Evolutionary conservation across 306 rosid species (phyloP).

Genomic region (Cicer pinnatifidum): DNA sequence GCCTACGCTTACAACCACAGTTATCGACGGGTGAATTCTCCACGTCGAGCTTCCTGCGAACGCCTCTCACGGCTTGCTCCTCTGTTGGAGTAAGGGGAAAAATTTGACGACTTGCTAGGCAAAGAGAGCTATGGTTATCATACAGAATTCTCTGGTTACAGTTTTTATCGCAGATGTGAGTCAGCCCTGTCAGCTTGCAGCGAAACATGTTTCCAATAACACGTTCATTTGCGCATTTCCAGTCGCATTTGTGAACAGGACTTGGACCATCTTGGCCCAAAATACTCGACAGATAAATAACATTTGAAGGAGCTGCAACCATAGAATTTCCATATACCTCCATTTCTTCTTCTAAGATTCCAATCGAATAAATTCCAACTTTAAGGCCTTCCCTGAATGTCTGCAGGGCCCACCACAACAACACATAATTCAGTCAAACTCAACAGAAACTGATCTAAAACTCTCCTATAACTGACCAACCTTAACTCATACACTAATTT

Average conservation of each 20-base stretch:
- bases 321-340: conserved; percentile 83
- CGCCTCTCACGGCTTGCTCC: conserved; percentile 92
- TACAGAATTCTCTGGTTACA: conserved; percentile 96
- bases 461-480: conserved; percentile 9
- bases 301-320: conserved; percentile 84
- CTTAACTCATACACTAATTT: conserved; percentile 31
- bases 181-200: conserved; percentile 92
- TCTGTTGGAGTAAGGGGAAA: conserved; percentile 73
- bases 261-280: conserved; percentile 79
- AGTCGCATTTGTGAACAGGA: conserved; percentile 86
- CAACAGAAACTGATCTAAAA: conserved; percentile 45
- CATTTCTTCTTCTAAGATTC: conserved; percentile 66
- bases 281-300: conserved; percentile 91
- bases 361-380: conserved; percentile 52
- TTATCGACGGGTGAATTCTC: conserved; percentile 60
- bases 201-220: conserved; percentile 93
- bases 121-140: conserved; percentile 95
- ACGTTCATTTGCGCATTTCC: conserved; percentile 92
- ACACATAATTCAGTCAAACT: conserved; percentile 56
- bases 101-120: conserved; percentile 77
- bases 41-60: conserved; percentile 81
- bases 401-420: conserved; percentile 78
- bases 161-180: conserved; percentile 99
- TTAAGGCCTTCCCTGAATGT: conserved; percentile 54
- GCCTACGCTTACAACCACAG: conserved; percentile 76